Evolutionary conservation across 495 filamentous ascomycete genomes (phyloP), one percentile per base, ranked within the genome.

Genomic region (Tirmania nivea): DNA sequence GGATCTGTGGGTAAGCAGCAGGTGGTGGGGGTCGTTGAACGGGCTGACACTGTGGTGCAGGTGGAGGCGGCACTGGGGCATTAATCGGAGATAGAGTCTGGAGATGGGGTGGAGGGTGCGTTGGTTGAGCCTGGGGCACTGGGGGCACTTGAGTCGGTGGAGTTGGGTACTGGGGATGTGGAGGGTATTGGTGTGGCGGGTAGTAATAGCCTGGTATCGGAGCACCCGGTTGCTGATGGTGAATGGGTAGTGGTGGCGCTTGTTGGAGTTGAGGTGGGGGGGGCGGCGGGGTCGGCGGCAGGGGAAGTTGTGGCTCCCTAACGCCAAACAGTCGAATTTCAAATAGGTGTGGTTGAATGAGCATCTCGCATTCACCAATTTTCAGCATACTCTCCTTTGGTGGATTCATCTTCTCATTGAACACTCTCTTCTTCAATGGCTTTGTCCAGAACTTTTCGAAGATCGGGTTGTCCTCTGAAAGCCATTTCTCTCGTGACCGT

Each of bases 371-470:
- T 48, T 73, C 72, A 31, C 89, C 89, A 17, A 94, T 70, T 66
- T 81, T 87, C 48, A 73, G 69, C 86, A 95, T 94, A 56, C 77
- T 82, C 48, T 93, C 84, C 62, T 85, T 84, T 6, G 83, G 74
- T 0, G 87, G 89, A 57, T 79, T 76, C 10, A 73, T 67, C 49
- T 84, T 78, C 53, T 81, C 73, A 56, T 82, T 78, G 11, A 76
- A 69, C 25, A 74, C 74, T 51, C 78, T 77, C 10, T 63, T 65
- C 69, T 88, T 93, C 54, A 77, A 75, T 7, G 87, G 86, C 60
- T 95, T 94, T 10, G 81, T 81, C 81, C 88, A 95, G 67, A 92
- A 96, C 59, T 83, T 83, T 56, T 90, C 86, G 56, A 99, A 84
- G 36, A 94, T 79, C 37, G 61, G 59, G 16, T 83, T 81, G 57